Evolutionary conservation across 2,329 filamentous ascomycete species (phyloP), one percentile per base, ranked within the genome.

Genomic region (Trichoderma sp.): DNA sequence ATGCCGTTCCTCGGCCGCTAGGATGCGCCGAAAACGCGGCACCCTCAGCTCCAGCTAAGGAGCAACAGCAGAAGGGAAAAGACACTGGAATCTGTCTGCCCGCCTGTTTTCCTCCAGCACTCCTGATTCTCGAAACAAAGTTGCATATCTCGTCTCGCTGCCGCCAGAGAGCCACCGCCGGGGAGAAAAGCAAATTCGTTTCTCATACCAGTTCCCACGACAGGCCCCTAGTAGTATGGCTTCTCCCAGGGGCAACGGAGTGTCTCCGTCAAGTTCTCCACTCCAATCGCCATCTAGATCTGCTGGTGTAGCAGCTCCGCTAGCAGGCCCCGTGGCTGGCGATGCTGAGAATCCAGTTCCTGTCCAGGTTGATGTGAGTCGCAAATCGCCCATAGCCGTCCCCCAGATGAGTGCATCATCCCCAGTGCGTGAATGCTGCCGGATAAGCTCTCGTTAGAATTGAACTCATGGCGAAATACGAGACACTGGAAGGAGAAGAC

Each of bases 301-400:
- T 62, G 47, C 58, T 43, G 52, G 47, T 24, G 49, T 27, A 3
- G 27, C 21, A 24, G 21, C 58, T 35, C 58, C 27, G 37, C 52
- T 62, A n/a, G 40, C 68, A 29, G 24, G 68, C 14, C 61, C 43
- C 21, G 68, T 68, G 57, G 37, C 40, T 58, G 60, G 68, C 29
- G 68, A 69, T 53, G 61, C 68, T 13, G 71, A 71, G n/a, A 62
- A 71, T 43, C 71, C 74, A 35, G 71, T 70, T 24, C 75, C 75
- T 13, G 69, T 76, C 13, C 73, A 75, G 29, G 72, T 76, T 47
- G 75, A 76, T 57, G 75, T 73, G 65, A 70, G 72, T 19, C 40
- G 4, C 27, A 35, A 43, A 4, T 19, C 27, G 5, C 53, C 43
- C n/a, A 43, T n/a, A 43, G n/a, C 58, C 5, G 29, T 37, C 13